Evolutionary conservation across 2,329 filamentous ascomycete genomes (phyloP).

Genomic region (Colletotrichum navitas): DNA sequence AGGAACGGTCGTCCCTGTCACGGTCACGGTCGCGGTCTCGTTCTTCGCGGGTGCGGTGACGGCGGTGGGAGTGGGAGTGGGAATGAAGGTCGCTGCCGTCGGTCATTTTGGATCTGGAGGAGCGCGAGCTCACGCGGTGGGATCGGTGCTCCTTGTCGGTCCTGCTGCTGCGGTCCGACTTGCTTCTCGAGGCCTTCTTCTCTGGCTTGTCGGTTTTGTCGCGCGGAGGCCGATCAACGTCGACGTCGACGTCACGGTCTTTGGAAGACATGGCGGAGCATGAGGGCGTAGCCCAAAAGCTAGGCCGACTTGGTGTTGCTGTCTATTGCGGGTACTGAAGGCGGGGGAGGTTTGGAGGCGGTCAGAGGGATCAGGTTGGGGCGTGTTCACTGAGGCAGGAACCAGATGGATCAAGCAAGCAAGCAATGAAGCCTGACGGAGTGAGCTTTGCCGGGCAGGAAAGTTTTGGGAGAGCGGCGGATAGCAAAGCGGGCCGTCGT

Average conservation of each 20-base stretch:
- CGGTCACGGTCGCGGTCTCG: constrained; percentile 45
- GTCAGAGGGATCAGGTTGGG: not conserved
- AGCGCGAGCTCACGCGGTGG: constrained; percentile 43
- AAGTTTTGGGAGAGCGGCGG: constrained; percentile 1
- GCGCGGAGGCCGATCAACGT: constrained; percentile 49
- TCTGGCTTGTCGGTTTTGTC: constrained; percentile 50
- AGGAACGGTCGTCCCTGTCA: constrained; percentile 51
- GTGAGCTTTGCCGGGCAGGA: constrained; percentile 14
- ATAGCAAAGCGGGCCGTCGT: constrained; percentile 31
- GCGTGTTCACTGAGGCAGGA: not conserved
- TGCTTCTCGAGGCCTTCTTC: constrained; percentile 34
- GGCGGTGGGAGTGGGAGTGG: constrained; percentile 35
- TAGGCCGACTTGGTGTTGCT: constrained; percentile 16
- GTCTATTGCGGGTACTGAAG: not conserved
- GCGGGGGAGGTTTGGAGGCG: not conserved
- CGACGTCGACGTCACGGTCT: constrained; percentile 57
- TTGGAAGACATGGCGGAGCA: constrained; percentile 55
- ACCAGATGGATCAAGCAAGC: not conserved
- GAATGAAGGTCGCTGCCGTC: constrained; percentile 43
- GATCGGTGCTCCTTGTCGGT: constrained; percentile 45
- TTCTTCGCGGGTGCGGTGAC: constrained; percentile 44
- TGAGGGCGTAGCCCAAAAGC: constrained; percentile 40
- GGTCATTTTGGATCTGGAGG: constrained; percentile 39
- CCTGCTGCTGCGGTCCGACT: constrained; percentile 38
- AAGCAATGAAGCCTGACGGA: not conserved